These are phyloP conservation scores for Aspergillus indologenus DNA, from an alignment of 495 filamentous ascomycete species.

Conservation along the genomic window DNA sequence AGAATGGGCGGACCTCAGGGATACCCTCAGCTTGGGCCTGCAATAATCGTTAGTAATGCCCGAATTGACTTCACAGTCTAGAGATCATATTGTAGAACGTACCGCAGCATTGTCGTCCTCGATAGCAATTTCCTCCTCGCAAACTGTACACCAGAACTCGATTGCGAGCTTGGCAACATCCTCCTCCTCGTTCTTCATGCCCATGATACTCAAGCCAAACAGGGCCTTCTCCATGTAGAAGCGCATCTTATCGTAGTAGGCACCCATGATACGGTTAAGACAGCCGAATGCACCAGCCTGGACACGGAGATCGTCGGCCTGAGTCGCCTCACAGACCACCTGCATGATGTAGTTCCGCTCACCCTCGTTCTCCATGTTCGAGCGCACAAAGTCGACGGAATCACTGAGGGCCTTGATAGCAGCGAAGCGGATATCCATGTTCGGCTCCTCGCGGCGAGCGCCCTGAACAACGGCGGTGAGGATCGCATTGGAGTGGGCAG, in stretches of 20 bases:
- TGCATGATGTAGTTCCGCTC: conserved; percentile 99
- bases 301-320: conserved; percentile 81
- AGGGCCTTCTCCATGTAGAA: conserved; percentile 99
- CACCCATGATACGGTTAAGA: conserved; percentile 93
- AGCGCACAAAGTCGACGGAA: conserved; percentile 94
- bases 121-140: conserved; percentile 95
- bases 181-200: conserved; percentile 97
- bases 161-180: conserved; percentile 97
- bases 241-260: conserved; percentile 99
- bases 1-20: conserved; percentile 80
- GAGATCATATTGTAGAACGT: conserved; percentile 20
- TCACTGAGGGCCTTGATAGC: conserved; percentile 93
- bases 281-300: conserved; percentile 95
- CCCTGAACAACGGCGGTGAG: conserved; percentile 96
- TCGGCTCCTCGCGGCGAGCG: conserved; percentile 91
- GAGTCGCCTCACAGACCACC: conserved; percentile 97
- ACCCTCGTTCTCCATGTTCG: conserved; percentile 98
- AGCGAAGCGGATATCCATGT: conserved; percentile 81
- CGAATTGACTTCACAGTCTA: neutral
- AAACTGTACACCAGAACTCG: conserved; percentile 99
- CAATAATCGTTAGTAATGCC: conserved; percentile 5
- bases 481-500: conserved; percentile 91
- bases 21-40: conserved; percentile 64
- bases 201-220: conserved; percentile 96
- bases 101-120: conserved; percentile 94